Evolutionary conservation across 352 stramenopile species (phyloP), one percentile per base, ranked within the genome.

Genomic region (Phytophthora europaea): DNA sequence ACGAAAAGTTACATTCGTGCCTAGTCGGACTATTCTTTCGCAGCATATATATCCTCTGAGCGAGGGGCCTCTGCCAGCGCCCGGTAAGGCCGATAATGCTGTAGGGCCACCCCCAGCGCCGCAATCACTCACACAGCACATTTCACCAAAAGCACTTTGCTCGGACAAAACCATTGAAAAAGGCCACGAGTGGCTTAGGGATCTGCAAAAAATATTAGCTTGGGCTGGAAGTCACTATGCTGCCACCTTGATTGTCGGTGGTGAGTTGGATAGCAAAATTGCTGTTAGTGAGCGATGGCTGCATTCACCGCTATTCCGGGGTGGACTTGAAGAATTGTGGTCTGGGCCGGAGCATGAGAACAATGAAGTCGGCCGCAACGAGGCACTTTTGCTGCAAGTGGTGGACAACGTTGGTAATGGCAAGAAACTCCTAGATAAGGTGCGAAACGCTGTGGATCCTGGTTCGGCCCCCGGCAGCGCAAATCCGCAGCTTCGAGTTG

Each of bases 401-500:
- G 68, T 95, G 7, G 75, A 93, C 47, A 92, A 94, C 51, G 60
- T 81, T 43, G 90, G 90, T 9, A 79, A 81, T 38, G 90, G 90
- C 0, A 93, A 93, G 63, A 97, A 93, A 47, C 67, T 97, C 7
- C 63, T 97, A 0, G 90, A 97, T 22, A 94, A 89, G 68, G 84
- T 97, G 6, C 89, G 90, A 26, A 76, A 85, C 52, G 88, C 84
- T 31, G 18, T 96, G 1, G 88, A 97, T 61, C 84, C 84, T 23
- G 69, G 76, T 31, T 75, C 79, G 10, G 69, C 52, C 18, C 65
- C 67, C 40, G 62, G 80, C 9, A 67, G 72, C n/a, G 61, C 55
- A 26, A 95, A 95, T 54, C 83, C 81, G 26, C 87, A 94, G 47
- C 65, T 96, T 12, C 78, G 88, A 50, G 80, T 79, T 16, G 85